These are phyloP conservation scores for Casaregolazyma lundiana DNA, from an alignment of 1,139 yeast species.

Conservation along the genomic window DNA sequence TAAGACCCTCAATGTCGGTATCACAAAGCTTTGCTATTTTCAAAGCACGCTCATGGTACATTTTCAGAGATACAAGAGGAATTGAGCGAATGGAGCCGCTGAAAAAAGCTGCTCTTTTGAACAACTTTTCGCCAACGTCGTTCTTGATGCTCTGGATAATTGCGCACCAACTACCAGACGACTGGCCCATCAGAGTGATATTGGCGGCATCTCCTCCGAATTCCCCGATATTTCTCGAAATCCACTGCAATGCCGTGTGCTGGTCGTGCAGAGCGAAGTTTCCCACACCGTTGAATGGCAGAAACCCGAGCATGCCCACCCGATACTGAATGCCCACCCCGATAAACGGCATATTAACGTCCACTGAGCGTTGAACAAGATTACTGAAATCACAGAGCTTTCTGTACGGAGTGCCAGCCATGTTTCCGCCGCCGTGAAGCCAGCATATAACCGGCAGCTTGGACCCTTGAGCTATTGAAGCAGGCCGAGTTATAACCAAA, in stretches of 20 bases:
- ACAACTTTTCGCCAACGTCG: conserved; percentile 11
- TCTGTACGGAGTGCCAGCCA: conserved; percentile 32
- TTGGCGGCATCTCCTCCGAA: conserved; percentile 39
- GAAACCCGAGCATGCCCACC: conserved; percentile 33
- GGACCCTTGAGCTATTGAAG: background rate
- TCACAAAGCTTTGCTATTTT: conserved; percentile 14
- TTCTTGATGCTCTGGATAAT: conserved; percentile 16
- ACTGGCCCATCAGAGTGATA: conserved; percentile 37
- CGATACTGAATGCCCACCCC: conserved; percentile 29
- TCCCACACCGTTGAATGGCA: conserved; percentile 26
- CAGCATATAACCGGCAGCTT: conserved; percentile 33
- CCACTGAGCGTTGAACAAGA: conserved; percentile 22
- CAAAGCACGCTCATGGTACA: conserved; percentile 15
- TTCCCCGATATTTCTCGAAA: conserved; percentile 28
- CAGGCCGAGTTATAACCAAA: conserved; percentile 24
- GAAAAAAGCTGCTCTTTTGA: conserved; percentile 20
- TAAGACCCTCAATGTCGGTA: conserved; percentile 15
- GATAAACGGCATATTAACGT: conserved; percentile 26
- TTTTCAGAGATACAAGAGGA: conserved; percentile 14
- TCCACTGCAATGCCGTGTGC: conserved; percentile 34
- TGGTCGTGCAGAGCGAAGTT: conserved; percentile 36
- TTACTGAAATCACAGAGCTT: conserved; percentile 27
- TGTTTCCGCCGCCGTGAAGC: conserved; percentile 38
- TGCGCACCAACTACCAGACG: conserved; percentile 33
- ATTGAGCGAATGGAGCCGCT: conserved; percentile 21